Evolutionary conservation across 768 basidiomycete genomes (phyloP), one percentile per base, ranked within the genome.

Genomic region (Tricholoma furcatifolium): DNA sequence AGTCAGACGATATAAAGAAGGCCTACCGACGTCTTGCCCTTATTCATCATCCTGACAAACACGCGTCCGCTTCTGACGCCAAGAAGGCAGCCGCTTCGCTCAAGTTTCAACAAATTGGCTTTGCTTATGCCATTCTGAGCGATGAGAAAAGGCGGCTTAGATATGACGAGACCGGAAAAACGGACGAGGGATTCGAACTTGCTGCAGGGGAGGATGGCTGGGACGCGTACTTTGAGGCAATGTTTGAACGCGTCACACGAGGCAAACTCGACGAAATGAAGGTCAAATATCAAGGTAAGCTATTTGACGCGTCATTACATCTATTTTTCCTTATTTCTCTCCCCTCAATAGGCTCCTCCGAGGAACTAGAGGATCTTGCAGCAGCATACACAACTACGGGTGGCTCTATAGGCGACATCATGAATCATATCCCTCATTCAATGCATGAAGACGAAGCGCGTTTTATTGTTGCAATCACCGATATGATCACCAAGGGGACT

Each of bases 61-160:
- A 93, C 61, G 71, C 83, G 39, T 69, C 74, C 6, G 75, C 84
- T 23, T 72, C 69, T 43, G 84, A 85, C 18, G 74, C 72, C 27
- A 81, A 81, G 21, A 86, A 84, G 66, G 78, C 82, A 31, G 78
- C 82, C 57, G 85, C 88, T 61, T 83, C 81, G n/a, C 75, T 70
- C 57, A 87, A 87, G 68, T 96, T 98, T 65, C 92, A 93, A 61
- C 92, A 94, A 63, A 81, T 98, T 59, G 93, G 96, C 0, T 98
- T 95, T 63, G 92, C 96, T 9, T 99, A 97, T 69, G 78, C 91
- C 1, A 85, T 98, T 0, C 75, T 98, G 24, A 79, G 85, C 49
- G 94, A 98, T 60, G 83, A 83, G 53, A 84, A 81, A 63, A 71
- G 86, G 58, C 81, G 86, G 64, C 75, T 81, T 63, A 76, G 83